Evolutionary conservation across 108 stramenopile species (phyloP), one percentile per base, ranked within the genome.

Genomic region (Parmales sp.): DNA sequence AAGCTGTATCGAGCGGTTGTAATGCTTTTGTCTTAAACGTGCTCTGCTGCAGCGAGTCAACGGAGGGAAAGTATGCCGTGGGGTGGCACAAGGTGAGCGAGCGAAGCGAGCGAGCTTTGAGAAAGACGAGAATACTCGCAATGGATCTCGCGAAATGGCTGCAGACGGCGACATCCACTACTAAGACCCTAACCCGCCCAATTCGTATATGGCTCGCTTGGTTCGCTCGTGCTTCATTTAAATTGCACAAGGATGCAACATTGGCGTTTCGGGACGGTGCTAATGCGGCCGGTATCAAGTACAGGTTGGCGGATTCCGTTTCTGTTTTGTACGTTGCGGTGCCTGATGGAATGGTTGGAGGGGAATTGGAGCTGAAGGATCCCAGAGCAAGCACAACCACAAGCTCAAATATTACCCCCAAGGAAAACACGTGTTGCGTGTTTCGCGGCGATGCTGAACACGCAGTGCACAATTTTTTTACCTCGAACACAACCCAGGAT

Each of bases 391-490:
- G 13, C 31, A 28, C 6, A 20, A 34, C 36, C 31, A 60, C 36
- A 34, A 11, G 26, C n/a, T 60, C 28, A 20, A n/a, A n/a, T n/a
- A n/a, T 60, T 0, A 34, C 13, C 11, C 54, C 54, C n/a, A 31
- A 60, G 26, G 3, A 28, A 4, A 60, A 60, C 36, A 34, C 13
- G 2, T 23, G 26, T 3, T 11, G 13, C 2, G 26, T 26, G 1
- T 60, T 60, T 60, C 29, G 54, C 6, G 54, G 54, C 16, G 54
- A 60, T 7, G 28, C 54, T 1, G 54, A 60, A 16, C 54, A 60
- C 28, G 54, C 54, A 4, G 54, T 60, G 5, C 13, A 60, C 7
- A 0, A n/a, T n/a, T n/a, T 7, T 5, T 34, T 3, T 3, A 60
- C 5, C 29, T 3, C 2, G 26, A 16, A 2, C 29, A 6, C 2